A percentile compares a stretch with the other conserved stretches of the same genome.
Conservation (phyloP, 768 basidiomycete species). For the Leccinum uliginosum region DNA sequence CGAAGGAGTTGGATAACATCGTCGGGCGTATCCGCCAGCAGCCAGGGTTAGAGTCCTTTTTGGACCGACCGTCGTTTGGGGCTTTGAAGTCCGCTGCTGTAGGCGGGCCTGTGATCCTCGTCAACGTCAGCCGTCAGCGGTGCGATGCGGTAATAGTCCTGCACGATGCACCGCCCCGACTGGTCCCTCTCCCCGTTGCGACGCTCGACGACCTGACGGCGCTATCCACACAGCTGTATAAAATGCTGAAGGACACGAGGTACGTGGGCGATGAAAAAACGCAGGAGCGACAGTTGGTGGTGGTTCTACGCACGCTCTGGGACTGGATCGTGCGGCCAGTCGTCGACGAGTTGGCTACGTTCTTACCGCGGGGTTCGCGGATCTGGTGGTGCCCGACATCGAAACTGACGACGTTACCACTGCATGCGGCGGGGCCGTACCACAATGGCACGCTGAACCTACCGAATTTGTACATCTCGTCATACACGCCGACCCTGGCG, state of each 20-base stretch:
- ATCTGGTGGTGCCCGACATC: conserved; percentile 35
- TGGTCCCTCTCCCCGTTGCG: conserved; percentile 16
- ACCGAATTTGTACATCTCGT: conserved; percentile 26
- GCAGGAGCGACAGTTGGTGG: conserved; percentile 14
- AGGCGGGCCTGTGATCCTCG: conserved; percentile 34
- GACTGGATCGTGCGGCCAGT: conserved; percentile 19
- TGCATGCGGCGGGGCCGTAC: conserved; percentile 32
- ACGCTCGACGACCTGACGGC: conserved; percentile 10
- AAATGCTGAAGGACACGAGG: background rate
- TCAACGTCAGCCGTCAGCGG: conserved; percentile 30
- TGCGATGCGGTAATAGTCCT: conserved; percentile 38
- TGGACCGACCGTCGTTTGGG: conserved; percentile 21
- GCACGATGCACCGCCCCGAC: conserved; percentile 14
- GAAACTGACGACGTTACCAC: conserved; percentile 26
- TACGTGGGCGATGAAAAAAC: conserved; percentile 19
- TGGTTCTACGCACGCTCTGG: conserved; percentile 24
- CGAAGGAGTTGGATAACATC: conserved; percentile 16
- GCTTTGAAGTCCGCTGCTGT: conserved; percentile 17
- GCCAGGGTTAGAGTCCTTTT: conserved; percentile 29
- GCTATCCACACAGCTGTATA: background rate
- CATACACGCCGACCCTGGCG: conserved; percentile 31
- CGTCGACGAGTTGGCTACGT: conserved; percentile 7
- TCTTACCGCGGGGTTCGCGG: conserved; percentile 21
- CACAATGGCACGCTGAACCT: conserved; percentile 10
- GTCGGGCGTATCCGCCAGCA: conserved; percentile 21